Conservation (phyloP, 2,329 filamentous ascomycete species). For the Ascochyta pisi region DNA sequence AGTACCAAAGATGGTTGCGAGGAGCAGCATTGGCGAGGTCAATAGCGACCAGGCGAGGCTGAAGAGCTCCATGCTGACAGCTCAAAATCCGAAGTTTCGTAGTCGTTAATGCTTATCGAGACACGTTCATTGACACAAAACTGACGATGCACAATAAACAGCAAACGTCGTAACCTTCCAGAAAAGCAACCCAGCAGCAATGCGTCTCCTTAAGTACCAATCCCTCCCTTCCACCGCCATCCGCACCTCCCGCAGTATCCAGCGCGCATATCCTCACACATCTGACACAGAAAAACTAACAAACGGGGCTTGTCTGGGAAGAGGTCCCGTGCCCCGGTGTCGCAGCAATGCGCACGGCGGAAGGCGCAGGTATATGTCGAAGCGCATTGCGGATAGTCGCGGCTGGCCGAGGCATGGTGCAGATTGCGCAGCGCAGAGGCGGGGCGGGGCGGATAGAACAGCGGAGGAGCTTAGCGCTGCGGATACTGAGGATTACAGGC, state of each 20-base stretch:
- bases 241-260: conserved; percentile 38
- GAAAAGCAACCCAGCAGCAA: neutral
- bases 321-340: neutral
- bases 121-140: conserved; percentile 14
- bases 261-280: conserved; percentile 1
- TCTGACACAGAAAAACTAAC: neutral
- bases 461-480: conserved; percentile 1
- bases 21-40: conserved; percentile 35
- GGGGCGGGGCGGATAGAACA: conserved; percentile 9
- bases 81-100: neutral
- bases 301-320: neutral
- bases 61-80: conserved; percentile 30
- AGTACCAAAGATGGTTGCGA: conserved; percentile 32
- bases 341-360: neutral
- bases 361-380: conserved; percentile 6
- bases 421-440: neutral
- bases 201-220: conserved; percentile 24
- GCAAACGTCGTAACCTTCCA: neutral
- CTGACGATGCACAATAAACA: neutral
- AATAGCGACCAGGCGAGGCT: conserved; percentile 23
- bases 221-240: conserved; percentile 31
- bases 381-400: neutral
- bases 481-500: conserved; percentile 2
- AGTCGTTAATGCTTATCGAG: conserved; percentile 1
- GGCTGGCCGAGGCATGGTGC: neutral